Conservation (phyloP, 2,329 filamentous ascomycete species). For the Coniella vitis region DNA sequence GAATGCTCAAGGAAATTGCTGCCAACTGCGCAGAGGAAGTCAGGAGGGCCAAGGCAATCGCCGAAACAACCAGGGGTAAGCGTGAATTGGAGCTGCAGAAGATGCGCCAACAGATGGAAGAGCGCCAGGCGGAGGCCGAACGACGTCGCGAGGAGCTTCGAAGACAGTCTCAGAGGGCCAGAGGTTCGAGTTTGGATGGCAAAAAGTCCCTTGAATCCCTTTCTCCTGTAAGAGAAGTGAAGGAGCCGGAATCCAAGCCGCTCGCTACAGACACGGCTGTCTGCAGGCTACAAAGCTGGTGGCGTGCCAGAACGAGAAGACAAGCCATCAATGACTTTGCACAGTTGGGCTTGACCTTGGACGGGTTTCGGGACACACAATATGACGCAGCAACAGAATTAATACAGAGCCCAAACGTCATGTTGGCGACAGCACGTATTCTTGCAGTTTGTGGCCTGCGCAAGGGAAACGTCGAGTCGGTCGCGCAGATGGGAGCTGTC, state of each 20-base stretch:
- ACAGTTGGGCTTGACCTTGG: constrained; percentile 61
- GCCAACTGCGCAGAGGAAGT: constrained; percentile 78
- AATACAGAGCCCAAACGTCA: constrained; percentile 59
- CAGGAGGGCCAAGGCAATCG: constrained; percentile 73
- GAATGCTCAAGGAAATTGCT: constrained; percentile 74
- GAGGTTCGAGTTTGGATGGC: constrained; percentile 30
- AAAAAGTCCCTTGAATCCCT: constrained; percentile 42
- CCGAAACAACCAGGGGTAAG: constrained; percentile 73
- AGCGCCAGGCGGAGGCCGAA: constrained; percentile 72
- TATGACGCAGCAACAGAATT: constrained; percentile 70
- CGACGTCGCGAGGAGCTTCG: constrained; percentile 59
- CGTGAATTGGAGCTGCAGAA: constrained; percentile 67
- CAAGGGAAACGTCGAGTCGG: constrained; percentile 55
- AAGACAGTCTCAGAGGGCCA: constrained; percentile 46
- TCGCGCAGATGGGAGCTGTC: constrained; percentile 62
- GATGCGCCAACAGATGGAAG: constrained; percentile 69
- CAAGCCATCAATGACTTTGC: constrained; percentile 59
- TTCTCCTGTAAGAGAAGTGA: constrained; percentile 43
- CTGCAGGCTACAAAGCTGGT: constrained; percentile 61
- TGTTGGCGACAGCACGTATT: constrained; percentile 58
- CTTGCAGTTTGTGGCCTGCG: constrained; percentile 63
- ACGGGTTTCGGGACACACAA: constrained; percentile 59
- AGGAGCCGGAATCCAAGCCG: constrained; percentile 36
- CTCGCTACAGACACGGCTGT: constrained; percentile 58
- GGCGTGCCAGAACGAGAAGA: constrained; percentile 53